Percentiles rank a stretch among this genome's conserved stretches.
These are phyloP conservation scores for Dioszegia aurantiaca DNA, from an alignment of 768 basidiomycete genomes.

Conservation along the genomic window DNA sequence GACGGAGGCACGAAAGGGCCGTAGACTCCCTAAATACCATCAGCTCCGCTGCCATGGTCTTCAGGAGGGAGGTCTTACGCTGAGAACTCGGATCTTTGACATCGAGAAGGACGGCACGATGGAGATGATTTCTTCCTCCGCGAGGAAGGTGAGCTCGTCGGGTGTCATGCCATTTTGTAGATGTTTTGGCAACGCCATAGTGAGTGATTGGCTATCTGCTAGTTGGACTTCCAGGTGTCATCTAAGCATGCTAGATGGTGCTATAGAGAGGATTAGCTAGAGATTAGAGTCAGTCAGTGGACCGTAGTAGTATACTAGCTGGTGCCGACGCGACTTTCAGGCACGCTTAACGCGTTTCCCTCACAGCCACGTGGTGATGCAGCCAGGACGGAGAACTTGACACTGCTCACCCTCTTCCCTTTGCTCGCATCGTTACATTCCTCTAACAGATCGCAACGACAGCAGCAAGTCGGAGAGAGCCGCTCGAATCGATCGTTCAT, in stretches of 20 bases:
- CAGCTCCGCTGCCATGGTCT: no score
- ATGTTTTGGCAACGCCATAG: constrained; percentile 74
- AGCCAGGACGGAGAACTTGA: no score
- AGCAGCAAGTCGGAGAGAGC: no score
- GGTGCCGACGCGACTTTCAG: no score
- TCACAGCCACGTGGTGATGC: no score
- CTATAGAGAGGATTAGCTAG: neutral
- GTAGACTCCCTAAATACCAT: constrained; percentile 68
- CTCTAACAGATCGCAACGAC: no score
- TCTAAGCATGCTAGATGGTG: neutral
- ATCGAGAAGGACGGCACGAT: constrained; percentile 84
- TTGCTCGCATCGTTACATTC: no score
- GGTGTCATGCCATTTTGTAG: constrained; percentile 73
- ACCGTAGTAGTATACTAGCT: no score
- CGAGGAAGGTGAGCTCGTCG: constrained; percentile 81
- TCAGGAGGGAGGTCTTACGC: constrained; percentile 65
- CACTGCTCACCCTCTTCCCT: no score
- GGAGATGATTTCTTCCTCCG: constrained; percentile 77
- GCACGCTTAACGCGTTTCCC: no score
- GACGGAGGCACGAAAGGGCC: constrained; percentile 88
- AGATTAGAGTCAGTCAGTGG: no score
- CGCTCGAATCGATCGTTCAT: no score
- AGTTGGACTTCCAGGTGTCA: neutral
- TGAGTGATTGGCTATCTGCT: neutral
- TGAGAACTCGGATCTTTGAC: constrained; percentile 87